Conservation (phyloP, 176 grass and related monocot genomes). For the Triticum urartu region DNA sequence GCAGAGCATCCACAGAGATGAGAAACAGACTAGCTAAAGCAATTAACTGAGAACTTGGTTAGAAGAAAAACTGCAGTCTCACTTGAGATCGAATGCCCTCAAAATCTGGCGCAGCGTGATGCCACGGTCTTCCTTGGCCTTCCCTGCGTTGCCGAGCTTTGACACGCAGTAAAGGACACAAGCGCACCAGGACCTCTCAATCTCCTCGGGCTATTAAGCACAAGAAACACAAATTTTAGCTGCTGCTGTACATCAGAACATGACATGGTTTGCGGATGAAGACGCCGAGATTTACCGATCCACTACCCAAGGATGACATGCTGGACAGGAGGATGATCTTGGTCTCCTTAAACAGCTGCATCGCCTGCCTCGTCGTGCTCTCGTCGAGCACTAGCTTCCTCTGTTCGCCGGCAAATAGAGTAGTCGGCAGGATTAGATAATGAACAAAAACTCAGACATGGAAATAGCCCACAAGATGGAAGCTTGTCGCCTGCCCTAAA, state of each 20-base stretch:
- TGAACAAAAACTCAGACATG: not conserved
- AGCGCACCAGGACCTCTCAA: conserved; percentile 74
- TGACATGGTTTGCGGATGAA: not conserved
- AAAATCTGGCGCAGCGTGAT: conserved; percentile 74
- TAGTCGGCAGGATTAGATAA: not conserved
- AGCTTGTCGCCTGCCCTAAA: not conserved
- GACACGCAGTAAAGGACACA: conserved; percentile 88
- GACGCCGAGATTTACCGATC: conserved; percentile 50
- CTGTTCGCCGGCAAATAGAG: conserved; percentile 43
- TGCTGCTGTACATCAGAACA: not conserved
- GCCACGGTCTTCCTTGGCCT: conserved; percentile 49
- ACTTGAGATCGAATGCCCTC: conserved; percentile 82
- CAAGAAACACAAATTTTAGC: conserved; percentile 16
- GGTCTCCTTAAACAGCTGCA: conserved; percentile 70
- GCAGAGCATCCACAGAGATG: conserved; percentile 32
- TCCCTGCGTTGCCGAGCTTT: conserved; percentile 54
- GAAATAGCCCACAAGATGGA: not conserved
- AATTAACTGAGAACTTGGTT: conserved; percentile 4
- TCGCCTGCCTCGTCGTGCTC: conserved; percentile 58
- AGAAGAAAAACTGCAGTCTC: conserved; percentile 18
- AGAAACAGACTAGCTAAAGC: not conserved
- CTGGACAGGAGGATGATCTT: conserved; percentile 61
- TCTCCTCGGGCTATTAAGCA: conserved; percentile 68
- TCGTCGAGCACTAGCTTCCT: conserved; percentile 68
- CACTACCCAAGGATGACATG: conserved; percentile 70